These are phyloP conservation scores for Calonectria multiphialidica DNA, from an alignment of 2,329 filamentous ascomycete genomes.

Conservation along the genomic window DNA sequence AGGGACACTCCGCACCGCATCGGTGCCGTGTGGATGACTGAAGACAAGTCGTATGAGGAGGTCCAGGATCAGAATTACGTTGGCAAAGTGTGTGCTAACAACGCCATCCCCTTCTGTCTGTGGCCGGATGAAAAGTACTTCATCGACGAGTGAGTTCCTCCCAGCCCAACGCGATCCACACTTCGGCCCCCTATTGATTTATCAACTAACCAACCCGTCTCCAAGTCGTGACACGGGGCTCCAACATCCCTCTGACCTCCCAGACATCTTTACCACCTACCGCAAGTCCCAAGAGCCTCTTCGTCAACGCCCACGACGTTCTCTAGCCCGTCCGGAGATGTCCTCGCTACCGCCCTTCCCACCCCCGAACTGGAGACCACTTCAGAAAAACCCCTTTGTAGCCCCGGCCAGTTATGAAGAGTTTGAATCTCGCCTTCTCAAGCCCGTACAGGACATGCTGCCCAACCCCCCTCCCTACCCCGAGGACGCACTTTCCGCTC, in stretches of 20 bases:
- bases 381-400: constrained; percentile 71
- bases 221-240: constrained; percentile 75
- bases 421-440: constrained; percentile 66
- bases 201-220: constrained; percentile 24
- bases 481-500: constrained; percentile 65
- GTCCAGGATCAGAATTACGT: constrained; percentile 71
- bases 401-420: constrained; percentile 68
- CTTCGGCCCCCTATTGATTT: background rate
- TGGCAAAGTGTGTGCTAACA: constrained; percentile 62
- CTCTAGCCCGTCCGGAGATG: constrained; percentile 64
- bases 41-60: constrained; percentile 78
- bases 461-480: constrained; percentile 66
- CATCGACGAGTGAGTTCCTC: constrained; percentile 77
- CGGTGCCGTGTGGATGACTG: constrained; percentile 79
- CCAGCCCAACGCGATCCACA: background rate
- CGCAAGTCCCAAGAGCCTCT: constrained; percentile 80
- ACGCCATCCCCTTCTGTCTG: constrained; percentile 70
- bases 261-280: constrained; percentile 82
- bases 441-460: constrained; percentile 68
- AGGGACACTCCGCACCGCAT: constrained; percentile 59
- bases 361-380: constrained; percentile 60
- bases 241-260: constrained; percentile 68
- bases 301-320: constrained; percentile 70
- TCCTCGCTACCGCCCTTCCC: constrained; percentile 69
- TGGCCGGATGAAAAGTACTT: constrained; percentile 85